Conservation (phyloP, 306 rosid species). For the Gynostemma pentaphyllum region DNA sequence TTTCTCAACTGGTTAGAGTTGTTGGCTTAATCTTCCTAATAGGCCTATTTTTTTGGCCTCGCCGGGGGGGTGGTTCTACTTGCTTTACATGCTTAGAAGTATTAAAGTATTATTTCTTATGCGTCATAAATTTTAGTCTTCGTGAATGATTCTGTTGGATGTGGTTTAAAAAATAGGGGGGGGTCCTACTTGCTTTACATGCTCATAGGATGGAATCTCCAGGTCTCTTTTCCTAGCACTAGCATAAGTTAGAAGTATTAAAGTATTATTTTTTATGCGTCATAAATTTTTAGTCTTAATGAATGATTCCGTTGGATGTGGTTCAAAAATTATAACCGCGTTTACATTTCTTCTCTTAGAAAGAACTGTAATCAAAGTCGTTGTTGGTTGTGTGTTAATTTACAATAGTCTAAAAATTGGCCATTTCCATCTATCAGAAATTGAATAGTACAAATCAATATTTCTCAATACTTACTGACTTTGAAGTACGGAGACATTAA, state of each 20-base stretch:
- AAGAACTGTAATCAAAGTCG: neutral
- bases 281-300: neutral
- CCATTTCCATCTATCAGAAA: neutral
- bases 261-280: too few relatives aligned
- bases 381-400: neutral
- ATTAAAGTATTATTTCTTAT: too few relatives aligned
- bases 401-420: neutral
- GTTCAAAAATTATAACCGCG: neutral
- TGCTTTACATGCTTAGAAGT: too few relatives aligned
- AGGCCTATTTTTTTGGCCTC: neutral
- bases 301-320: neutral
- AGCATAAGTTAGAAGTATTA: neutral
- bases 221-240: conserved; percentile 1
- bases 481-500: conserved; percentile 2
- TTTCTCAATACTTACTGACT: neutral
- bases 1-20: neutral
- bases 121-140: too few relatives aligned
- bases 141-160: too few relatives aligned
- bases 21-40: neutral
- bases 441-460: neutral
- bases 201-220: neutral
- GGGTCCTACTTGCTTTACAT: too few relatives aligned
- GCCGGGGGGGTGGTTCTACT: neutral
- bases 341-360: neutral
- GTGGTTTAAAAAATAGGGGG: too few relatives aligned